Base-by-base conservation (phyloP, 2,329 filamentous ascomycete genomes). In the Aspergillus sp. region DNA sequence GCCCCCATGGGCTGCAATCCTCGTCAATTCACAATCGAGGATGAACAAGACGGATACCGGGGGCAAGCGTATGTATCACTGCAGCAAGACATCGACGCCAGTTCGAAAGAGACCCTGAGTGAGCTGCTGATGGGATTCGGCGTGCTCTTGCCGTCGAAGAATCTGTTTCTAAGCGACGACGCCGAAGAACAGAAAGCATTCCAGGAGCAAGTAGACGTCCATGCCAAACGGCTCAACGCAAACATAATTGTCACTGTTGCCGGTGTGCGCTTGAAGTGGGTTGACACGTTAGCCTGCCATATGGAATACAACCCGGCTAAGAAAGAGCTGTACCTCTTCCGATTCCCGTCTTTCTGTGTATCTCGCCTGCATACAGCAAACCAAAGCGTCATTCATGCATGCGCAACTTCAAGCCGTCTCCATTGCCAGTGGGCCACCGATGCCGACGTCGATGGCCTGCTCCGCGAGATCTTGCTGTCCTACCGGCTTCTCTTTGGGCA, bases 91-190 rank as follows among this genome's bases (percentile, higher is more conserved):
- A 30, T 26, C 7, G 11, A 24, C 19, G 19, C 8, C 5, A 33
- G 33, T 17, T 27, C 33, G 2, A n/a, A n/a, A 11, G 27, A 30
- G 10, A 15, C 36, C 5, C 24, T 39, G 8, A 35, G 34, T 16
- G 33, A 39, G 26, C 22, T 39, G 12, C 36, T 39, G 8, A 35
- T 39, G 27, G 36, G 36, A 6, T 39, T 39, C 20, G 33, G 36
- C 7, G 27, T 35, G 5, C 33, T 36, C 12, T 27, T 33, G 7
- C 33, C 33, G 6, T 27, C 36, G 6, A 33, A 31, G 15, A 36
- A 36, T 15, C 10, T 33, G 4, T 35, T 22, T 25, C 25, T 31
- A 10, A 16, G 22, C 24, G 27, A 39, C 5, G 16, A 37, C 19
- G 12, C 11, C 16, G 17, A 30, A 5, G 17, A 26, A n/a, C 32